A percentile compares a stretch with the other conserved stretches of the same genome.
These are phyloP conservation scores for Balakata baccata DNA, from an alignment of 345 rosid genomes.

Conservation along the genomic window DNA sequence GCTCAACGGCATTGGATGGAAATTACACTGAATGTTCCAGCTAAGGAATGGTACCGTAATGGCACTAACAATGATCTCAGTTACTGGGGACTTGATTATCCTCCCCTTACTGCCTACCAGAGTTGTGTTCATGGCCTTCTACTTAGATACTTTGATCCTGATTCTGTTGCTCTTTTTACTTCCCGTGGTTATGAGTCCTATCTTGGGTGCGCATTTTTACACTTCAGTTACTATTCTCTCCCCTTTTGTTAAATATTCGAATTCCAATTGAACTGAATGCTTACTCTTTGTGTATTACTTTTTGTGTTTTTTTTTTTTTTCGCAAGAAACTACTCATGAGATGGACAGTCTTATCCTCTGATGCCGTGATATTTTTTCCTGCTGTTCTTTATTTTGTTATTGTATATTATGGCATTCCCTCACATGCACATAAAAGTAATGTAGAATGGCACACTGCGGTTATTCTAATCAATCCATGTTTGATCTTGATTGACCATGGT, in stretches of 20 bases:
- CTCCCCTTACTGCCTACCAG: slow-evolving; percentile 95
- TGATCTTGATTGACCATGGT: slow-evolving; percentile 86
- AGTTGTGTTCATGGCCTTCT: slow-evolving; percentile 77
- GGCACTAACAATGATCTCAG: slow-evolving; percentile 63
- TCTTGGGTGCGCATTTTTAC: slow-evolving; percentile 50
- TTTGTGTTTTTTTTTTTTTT: slow-evolving; percentile 3
- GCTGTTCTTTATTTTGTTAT: slow-evolving; percentile 62
- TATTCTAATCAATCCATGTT: slow-evolving; percentile 73
- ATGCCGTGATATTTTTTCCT: slow-evolving; percentile 74
- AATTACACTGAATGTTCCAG: slow-evolving; percentile 74
- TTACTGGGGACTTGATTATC: slow-evolving; percentile 98
- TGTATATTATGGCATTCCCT: slow-evolving; percentile 36
- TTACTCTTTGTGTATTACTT: background rate
- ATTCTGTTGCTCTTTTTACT: slow-evolving; percentile 56
- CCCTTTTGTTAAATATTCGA: background rate
- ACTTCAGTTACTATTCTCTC: background rate
- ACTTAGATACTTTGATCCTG: slow-evolving; percentile 58
- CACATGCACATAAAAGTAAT: slow-evolving; percentile 33
- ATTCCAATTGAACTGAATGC: background rate
- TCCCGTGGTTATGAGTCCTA: slow-evolving; percentile 78
- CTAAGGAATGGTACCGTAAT: slow-evolving; percentile 64
- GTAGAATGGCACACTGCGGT: slow-evolving; percentile 69
- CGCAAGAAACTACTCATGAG: slow-evolving; percentile 90
- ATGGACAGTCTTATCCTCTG: slow-evolving; percentile 84
- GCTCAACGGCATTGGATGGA: slow-evolving; percentile 99